These are phyloP conservation scores for Pseudogymnoascus sp. DNA, from an alignment of 2,329 filamentous ascomycete species.

Conservation along the genomic window DNA sequence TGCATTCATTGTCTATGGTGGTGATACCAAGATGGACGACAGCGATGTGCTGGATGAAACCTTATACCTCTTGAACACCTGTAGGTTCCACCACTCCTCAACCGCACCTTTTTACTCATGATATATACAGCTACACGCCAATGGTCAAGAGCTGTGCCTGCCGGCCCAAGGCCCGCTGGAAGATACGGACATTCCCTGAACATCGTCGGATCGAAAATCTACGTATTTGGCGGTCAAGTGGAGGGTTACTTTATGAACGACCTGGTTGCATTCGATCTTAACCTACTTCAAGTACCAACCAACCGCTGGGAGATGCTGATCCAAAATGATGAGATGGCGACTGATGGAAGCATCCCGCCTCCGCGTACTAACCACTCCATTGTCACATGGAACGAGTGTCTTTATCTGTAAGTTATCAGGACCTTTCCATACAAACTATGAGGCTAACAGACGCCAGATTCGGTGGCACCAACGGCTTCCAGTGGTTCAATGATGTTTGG, in stretches of 20 bases:
- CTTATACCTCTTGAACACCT: conserved; percentile 92
- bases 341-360: conserved; percentile 64
- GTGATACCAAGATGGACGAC: conserved; percentile 95
- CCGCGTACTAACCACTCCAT: conserved; percentile 92
- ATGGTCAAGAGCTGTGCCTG: conserved; percentile 90
- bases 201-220: conserved; percentile 93
- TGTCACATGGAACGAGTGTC: conserved; percentile 83
- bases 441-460: conserved; percentile 51
- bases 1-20: conserved; percentile 97
- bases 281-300: conserved; percentile 80
- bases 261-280: conserved; percentile 87
- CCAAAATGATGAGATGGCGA: conserved; percentile 51
- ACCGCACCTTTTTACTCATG: conserved; percentile 14
- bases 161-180: conserved; percentile 75
- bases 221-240: conserved; percentile 94
- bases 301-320: conserved; percentile 96
- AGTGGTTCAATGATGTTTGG: conserved; percentile 99
- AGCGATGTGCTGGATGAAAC: conserved; percentile 88
- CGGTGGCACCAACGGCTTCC: conserved; percentile 87
- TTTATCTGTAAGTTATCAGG: conserved; percentile 68
- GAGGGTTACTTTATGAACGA: conserved; percentile 99
- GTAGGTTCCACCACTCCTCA: conserved; percentile 48
- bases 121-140: conserved; percentile 74
- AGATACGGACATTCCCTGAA: conserved; percentile 95
- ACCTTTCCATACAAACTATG: background rate